These are phyloP conservation scores for Friedmanniomyces simplex DNA, from an alignment of 495 filamentous ascomycete genomes.

Conservation along the genomic window DNA sequence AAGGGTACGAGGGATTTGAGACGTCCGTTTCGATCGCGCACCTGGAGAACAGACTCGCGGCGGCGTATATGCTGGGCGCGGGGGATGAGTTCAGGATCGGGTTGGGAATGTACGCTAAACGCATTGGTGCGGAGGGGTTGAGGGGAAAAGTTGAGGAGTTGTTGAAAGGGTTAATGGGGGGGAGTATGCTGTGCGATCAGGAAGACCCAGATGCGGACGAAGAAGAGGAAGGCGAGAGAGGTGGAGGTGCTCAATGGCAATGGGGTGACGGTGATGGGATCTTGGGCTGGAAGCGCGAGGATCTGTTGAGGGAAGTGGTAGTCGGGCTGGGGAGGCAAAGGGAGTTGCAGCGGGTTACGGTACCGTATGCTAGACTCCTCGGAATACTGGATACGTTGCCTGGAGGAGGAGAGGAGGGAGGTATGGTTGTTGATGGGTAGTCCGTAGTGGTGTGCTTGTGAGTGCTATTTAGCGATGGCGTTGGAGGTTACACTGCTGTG, in stretches of 20 bases:
- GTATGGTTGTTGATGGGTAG: neutral
- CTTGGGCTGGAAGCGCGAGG: slow-evolving; percentile 81
- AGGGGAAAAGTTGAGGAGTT: slow-evolving; percentile 86
- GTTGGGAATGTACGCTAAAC: slow-evolving; percentile 90
- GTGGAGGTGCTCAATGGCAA: slow-evolving; percentile 48
- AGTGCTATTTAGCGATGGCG: neutral
- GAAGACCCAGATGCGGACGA: slow-evolving; percentile 11
- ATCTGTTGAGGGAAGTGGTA: slow-evolving; percentile 78
- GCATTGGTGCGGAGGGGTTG: slow-evolving; percentile 81
- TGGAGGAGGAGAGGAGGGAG: neutral
- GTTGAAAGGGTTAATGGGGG: slow-evolving; percentile 65
- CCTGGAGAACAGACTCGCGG: slow-evolving; percentile 88
- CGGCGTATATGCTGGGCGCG: slow-evolving; percentile 71
- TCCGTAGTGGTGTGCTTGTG: neutral
- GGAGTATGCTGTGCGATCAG: slow-evolving; percentile 38
- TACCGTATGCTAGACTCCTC: slow-evolving; percentile 22
- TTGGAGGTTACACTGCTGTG: neutral
- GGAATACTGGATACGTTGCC: slow-evolving; percentile 8
- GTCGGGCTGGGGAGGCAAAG: slow-evolving; percentile 59
- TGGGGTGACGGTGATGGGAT: slow-evolving; percentile 55
- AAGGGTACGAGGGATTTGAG: slow-evolving; percentile 89
- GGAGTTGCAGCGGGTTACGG: slow-evolving; percentile 21
- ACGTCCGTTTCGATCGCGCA: slow-evolving; percentile 85
- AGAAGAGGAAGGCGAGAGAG: slow-evolving; percentile 38
- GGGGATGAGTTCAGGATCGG: slow-evolving; percentile 86